phyloP scores from a whole-genome alignment of 2,329 filamentous ascomycete genomes.

The Parafenestella ontariensis region DNA sequence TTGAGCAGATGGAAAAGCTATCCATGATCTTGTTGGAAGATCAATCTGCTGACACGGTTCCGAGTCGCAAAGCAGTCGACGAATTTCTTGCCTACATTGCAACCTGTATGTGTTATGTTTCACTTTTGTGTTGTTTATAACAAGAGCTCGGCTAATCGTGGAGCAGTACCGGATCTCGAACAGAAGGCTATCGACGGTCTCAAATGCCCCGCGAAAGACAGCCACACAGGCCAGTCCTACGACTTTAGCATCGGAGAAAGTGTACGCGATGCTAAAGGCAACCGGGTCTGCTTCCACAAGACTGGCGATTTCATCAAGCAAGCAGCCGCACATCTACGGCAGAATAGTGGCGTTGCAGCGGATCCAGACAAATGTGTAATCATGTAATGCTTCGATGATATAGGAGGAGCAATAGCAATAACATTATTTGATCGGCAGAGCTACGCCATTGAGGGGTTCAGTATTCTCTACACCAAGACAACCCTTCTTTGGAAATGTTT shows the following conservation, averaged over 20 bases:
- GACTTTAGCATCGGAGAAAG: constrained; percentile 42
- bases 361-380: constrained; percentile 25
- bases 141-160: constrained; percentile 1
- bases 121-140: not conserved
- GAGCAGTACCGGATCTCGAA: constrained; percentile 32
- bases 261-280: constrained; percentile 43
- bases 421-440: too few relatives aligned
- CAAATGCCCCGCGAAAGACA: constrained; percentile 41
- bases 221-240: constrained; percentile 43
- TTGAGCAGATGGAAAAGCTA: constrained; percentile 40
- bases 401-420: not conserved
- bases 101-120: constrained; percentile 29
- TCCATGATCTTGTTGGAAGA: constrained; percentile 36
- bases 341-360: constrained; percentile 30
- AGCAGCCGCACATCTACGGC: constrained; percentile 37
- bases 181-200: constrained; percentile 41
- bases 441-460: too few relatives aligned
- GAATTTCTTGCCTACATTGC: constrained; percentile 44
- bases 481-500: too few relatives aligned
- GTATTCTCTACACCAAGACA: too few relatives aligned
- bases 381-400: constrained; percentile 19
- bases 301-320: constrained; percentile 46
- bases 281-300: constrained; percentile 45
- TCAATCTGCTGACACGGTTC: constrained; percentile 31
- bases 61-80: constrained; percentile 41